Conservation (phyloP, 2,329 filamentous ascomycete genomes). For the Pochonia chlamydosporia region DNA sequence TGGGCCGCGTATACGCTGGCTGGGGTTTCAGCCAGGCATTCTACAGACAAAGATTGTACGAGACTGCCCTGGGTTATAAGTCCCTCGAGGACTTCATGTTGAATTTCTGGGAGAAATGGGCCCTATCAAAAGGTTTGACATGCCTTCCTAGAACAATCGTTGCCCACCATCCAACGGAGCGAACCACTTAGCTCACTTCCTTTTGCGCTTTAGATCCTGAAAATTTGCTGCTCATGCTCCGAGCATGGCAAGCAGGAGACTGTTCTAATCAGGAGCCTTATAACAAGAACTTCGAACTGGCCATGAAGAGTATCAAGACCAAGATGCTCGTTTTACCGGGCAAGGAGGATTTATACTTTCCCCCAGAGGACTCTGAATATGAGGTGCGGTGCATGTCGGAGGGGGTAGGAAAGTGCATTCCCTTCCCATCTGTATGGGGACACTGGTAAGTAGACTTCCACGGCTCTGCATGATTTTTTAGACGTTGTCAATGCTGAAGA, state of each 20-base stretch:
- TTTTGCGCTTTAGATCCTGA: constrained; percentile 49
- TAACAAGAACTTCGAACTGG: constrained; percentile 57
- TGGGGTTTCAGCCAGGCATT: constrained; percentile 79
- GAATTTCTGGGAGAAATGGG: constrained; percentile 73
- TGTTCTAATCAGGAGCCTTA: constrained; percentile 64
- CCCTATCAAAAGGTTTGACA: constrained; percentile 48
- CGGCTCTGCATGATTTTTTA: neutral
- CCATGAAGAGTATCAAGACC: constrained; percentile 65
- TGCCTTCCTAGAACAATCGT: constrained; percentile 32
- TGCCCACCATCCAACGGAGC: neutral
- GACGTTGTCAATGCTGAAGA: neutral
- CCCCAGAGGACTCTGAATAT: constrained; percentile 71
- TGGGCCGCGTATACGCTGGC: constrained; percentile 71
- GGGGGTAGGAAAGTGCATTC: constrained; percentile 25
- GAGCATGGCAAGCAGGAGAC: constrained; percentile 74
- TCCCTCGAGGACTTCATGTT: constrained; percentile 68
- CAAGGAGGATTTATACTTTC: constrained; percentile 76
- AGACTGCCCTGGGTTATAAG: constrained; percentile 58
- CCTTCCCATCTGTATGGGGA: constrained; percentile 37
- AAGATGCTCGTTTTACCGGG: constrained; percentile 65
- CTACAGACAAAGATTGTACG: constrained; percentile 66
- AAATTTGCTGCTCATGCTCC: constrained; percentile 68
- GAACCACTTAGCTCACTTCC: neutral
- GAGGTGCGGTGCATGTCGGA: constrained; percentile 52
- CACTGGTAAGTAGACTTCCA: constrained; percentile 24